A percentile compares a stretch with the other conserved stretches of the same genome.
Conservation (phyloP, 139 green algal genomes). For the Chara braunii region DNA sequence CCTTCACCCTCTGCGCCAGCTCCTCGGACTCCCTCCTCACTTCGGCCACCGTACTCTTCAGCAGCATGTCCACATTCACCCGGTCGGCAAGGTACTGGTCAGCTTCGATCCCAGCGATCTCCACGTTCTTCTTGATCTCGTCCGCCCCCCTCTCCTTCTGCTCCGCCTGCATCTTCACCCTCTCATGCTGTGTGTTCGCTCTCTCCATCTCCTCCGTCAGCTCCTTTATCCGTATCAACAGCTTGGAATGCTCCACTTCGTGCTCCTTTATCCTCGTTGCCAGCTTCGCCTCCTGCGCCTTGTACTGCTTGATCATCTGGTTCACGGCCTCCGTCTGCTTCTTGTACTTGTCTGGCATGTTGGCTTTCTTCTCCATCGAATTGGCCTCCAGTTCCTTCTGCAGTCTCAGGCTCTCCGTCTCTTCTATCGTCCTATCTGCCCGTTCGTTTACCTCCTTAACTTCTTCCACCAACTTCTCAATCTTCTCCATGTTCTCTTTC, state of each 20-base stretch:
- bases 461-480: no score
- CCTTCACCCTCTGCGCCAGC: conserved; percentile 41
- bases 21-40: conserved; percentile 12
- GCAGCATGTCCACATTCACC: conserved; percentile 39
- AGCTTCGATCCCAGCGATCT: conserved; percentile 55
- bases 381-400: no score
- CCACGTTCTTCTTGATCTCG: conserved; percentile 59
- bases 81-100: conserved; percentile 59
- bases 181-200: conserved; percentile 10
- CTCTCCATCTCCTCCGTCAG: conserved; percentile 25
- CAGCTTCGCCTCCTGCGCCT: no score
- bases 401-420: background rate
- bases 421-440: background rate
- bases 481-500: no score
- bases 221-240: background rate
- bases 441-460: background rate
- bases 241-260: background rate
- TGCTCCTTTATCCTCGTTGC: background rate
- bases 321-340: no score
- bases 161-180: conserved; percentile 40
- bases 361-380: no score
- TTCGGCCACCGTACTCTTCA: background rate
- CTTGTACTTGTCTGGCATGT: no score
- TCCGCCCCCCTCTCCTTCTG: conserved; percentile 57
- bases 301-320: no score